phyloP scores from a whole-genome alignment of 768 basidiomycete genomes.

The Russula sp. region DNA sequence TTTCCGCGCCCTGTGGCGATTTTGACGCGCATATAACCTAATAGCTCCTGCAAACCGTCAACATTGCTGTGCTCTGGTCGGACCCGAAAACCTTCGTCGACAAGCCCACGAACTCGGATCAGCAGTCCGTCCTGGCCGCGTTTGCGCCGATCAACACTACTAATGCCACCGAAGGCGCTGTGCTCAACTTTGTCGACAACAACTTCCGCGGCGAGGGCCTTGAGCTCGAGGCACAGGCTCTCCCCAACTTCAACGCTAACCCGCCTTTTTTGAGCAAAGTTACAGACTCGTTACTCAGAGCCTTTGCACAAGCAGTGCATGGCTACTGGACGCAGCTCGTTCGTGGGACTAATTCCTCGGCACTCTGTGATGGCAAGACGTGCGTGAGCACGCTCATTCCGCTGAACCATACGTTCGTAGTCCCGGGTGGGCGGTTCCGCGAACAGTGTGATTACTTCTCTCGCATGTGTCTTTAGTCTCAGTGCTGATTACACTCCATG shows the following conservation, averaged over 20 bases:
- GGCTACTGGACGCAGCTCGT: constrained; percentile 81
- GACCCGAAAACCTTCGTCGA: constrained; percentile 91
- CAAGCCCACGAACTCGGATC: constrained; percentile 68
- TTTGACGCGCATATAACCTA: constrained; percentile 7
- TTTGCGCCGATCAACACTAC: constrained; percentile 44
- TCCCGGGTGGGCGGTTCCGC: constrained; percentile 83
- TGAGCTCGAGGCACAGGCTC: constrained; percentile 60
- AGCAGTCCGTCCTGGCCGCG: constrained; percentile 62
- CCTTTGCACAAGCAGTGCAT: constrained; percentile 75
- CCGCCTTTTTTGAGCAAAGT: constrained; percentile 72
- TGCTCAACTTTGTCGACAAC: constrained; percentile 63
- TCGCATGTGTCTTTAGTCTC: neutral
- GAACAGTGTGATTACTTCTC: constrained; percentile 62
- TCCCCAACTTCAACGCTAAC: constrained; percentile 54
- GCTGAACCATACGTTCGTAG: constrained; percentile 84
- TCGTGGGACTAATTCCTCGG: constrained; percentile 63
- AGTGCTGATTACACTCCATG: neutral
- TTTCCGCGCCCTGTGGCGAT: neutral
- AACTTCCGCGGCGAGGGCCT: constrained; percentile 83
- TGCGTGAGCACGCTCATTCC: constrained; percentile 88
- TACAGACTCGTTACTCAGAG: constrained; percentile 58
- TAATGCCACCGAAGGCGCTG: constrained; percentile 51
- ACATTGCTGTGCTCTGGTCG: constrained; percentile 63
- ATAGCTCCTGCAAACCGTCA: constrained; percentile 80
- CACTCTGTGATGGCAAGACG: constrained; percentile 49